A percentile compares a stretch with the other conserved stretches of the same genome.
Evolutionary conservation across 768 basidiomycete genomes (phyloP).

Genomic region (Kwoniella sp.): DNA sequence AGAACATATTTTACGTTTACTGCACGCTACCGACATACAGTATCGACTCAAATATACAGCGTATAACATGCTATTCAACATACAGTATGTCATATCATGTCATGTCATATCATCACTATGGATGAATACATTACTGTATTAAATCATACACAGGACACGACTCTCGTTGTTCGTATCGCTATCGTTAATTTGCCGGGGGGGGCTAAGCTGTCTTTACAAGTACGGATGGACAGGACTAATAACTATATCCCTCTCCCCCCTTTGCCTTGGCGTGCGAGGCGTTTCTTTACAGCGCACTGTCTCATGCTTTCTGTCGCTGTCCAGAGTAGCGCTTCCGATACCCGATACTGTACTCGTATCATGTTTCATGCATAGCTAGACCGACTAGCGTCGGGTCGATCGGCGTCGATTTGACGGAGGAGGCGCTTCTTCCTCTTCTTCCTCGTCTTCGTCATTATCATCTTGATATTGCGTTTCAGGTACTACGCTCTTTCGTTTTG

Average conservation of each 20-base stretch:
- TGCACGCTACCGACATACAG: neutral
- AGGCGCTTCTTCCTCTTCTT: constrained; percentile 13
- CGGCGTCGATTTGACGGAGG: neutral
- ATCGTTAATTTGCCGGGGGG: too few species aligned
- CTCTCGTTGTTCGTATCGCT: too few species aligned
- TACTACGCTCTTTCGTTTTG: constrained; percentile 23
- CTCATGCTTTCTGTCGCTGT: neutral
- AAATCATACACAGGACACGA: too few species aligned
- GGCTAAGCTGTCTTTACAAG: too few species aligned
- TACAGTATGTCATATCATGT: neutral
- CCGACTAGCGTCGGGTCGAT: neutral
- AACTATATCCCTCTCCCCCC: too few species aligned
- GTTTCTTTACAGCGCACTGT: neutral
- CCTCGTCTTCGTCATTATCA: constrained; percentile 19
- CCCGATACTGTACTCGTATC: neutral
- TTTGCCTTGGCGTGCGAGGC: too few species aligned
- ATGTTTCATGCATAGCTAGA: neutral
- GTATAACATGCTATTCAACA: neutral
- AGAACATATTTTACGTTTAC: too few species aligned
- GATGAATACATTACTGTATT: too few species aligned
- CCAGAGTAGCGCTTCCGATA: neutral
- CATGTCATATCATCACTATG: constrained; percentile 16
- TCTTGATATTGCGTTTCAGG: constrained; percentile 37
- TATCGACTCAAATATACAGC: neutral
- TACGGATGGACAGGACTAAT: too few species aligned